A percentile compares a stretch with the other conserved stretches of the same genome.
Evolutionary conservation across 306 rosid species (phyloP).

Genomic region (Pachyrhizus erosus): DNA sequence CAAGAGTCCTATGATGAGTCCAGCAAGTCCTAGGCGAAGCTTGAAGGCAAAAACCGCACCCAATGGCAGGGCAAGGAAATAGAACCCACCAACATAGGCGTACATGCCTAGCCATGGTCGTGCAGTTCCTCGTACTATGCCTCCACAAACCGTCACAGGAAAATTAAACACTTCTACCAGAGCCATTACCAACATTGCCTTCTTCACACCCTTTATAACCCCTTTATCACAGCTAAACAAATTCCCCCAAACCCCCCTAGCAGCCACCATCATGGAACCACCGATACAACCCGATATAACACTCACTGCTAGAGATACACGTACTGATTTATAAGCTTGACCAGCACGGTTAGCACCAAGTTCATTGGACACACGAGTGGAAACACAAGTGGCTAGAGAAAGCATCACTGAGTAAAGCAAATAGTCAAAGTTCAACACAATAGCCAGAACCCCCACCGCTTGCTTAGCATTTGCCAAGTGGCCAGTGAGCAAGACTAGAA

Average conservation of each 20-base stretch:
- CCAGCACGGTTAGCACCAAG: conserved; percentile 62
- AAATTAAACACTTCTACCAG: conserved; percentile 67
- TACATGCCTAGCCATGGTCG: conserved; percentile 69
- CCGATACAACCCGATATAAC: conserved; percentile 53
- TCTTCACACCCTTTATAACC: conserved; percentile 63
- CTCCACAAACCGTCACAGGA: conserved; percentile 67
- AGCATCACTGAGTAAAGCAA: conserved; percentile 70
- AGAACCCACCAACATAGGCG: conserved; percentile 71
- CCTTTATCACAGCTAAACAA: conserved; percentile 61
- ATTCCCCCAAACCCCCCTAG: conserved; percentile 68
- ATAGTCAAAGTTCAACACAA: conserved; percentile 75
- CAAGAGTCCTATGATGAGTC: conserved; percentile 63
- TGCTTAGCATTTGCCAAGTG: conserved; percentile 62
- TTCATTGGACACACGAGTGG: conserved; percentile 76
- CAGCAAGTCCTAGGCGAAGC: conserved; percentile 59
- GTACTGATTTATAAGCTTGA: conserved; percentile 53
- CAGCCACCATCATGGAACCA: conserved; percentile 57
- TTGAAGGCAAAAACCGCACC: conserved; percentile 64
- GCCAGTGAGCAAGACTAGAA: conserved; percentile 68
- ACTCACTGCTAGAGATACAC: conserved; percentile 48
- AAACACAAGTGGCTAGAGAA: conserved; percentile 72
- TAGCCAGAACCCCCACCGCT: conserved; percentile 63
- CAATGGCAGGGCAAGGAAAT: conserved; percentile 67
- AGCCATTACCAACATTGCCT: conserved; percentile 64
- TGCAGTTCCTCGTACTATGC: conserved; percentile 68